Conservation (phyloP, 192 early-diverging fungal genomes). For the Podila epicladia region DNA sequence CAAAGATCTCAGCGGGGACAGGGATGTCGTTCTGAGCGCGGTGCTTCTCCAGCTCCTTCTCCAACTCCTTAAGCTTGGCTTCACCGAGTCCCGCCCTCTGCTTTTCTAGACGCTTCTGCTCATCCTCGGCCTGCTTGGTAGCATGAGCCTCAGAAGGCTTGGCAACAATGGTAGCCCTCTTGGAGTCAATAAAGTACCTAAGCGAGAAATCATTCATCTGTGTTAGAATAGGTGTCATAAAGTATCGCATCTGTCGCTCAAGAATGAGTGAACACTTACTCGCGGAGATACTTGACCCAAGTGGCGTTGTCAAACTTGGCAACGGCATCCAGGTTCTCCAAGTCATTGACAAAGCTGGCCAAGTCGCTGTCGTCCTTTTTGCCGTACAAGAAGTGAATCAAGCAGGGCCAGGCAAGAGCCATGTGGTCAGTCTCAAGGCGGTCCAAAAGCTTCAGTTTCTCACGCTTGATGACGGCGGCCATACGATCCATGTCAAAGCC, state of each 20-base stretch:
- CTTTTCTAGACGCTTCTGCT: conserved; percentile 59
- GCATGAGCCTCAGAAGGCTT: conserved; percentile 66
- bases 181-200: conserved; percentile 60
- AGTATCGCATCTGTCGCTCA: background rate
- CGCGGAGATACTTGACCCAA: conserved; percentile 59
- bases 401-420: conserved; percentile 41
- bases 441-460: conserved; percentile 57
- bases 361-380: conserved; percentile 59
- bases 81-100: conserved; percentile 58
- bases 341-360: conserved; percentile 51
- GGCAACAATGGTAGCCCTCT: conserved; percentile 57
- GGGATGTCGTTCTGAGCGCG: conserved; percentile 60
- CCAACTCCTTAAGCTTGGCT: conserved; percentile 55
- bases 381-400: conserved; percentile 65
- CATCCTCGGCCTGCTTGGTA: conserved; percentile 56
- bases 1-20: conserved; percentile 62
- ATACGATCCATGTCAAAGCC: conserved; percentile 70
- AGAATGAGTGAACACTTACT: conserved; percentile 35
- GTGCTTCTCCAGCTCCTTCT: conserved; percentile 58
- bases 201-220: background rate
- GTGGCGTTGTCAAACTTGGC: conserved; percentile 51
- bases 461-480: conserved; percentile 59
- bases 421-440: conserved; percentile 39
- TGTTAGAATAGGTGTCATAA: background rate
- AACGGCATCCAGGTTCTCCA: conserved; percentile 54